Conservation (phyloP, 176 grass and related monocot genomes). For the Paspalum notatum region DNA sequence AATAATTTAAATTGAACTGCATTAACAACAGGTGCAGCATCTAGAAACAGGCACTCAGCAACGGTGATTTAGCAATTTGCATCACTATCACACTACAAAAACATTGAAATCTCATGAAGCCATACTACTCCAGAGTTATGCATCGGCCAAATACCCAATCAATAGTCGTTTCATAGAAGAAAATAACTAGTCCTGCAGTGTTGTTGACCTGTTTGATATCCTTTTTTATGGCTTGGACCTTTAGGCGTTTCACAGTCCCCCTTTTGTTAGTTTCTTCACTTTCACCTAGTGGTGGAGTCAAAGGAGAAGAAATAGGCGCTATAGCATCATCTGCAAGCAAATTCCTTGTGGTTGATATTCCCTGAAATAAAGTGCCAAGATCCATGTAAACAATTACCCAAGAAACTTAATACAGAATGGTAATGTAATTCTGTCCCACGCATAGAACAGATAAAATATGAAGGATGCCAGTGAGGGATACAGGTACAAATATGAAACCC, state of each 20-base stretch:
- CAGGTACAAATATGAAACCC: neutral
- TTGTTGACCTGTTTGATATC: no score
- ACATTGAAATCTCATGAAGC: neutral
- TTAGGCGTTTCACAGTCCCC: constrained; percentile 45
- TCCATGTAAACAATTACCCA: constrained; percentile 19
- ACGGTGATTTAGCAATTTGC: neutral
- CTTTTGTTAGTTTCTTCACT: constrained; percentile 50
- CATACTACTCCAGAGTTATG: neutral
- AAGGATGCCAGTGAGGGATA: neutral
- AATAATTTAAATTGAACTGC: neutral
- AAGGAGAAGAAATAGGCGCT: constrained; percentile 79
- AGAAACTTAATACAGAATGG: neutral
- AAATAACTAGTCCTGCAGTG: neutral
- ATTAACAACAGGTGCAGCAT: neutral
- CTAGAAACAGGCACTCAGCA: neutral
- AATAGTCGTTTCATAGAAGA: neutral
- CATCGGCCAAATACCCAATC: neutral
- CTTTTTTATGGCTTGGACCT: constrained; percentile 81
- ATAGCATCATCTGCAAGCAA: constrained; percentile 64
- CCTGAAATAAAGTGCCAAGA: constrained; percentile 44
- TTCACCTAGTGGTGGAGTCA: constrained; percentile 55
- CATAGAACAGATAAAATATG: constrained; percentile 11
- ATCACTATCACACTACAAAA: neutral
- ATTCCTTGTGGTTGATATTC: constrained; percentile 70
- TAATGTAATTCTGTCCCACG: neutral